Base-by-base conservation (phyloP, 2,329 filamentous ascomycete species). In the Teratosphaeria nubilosa region DNA sequence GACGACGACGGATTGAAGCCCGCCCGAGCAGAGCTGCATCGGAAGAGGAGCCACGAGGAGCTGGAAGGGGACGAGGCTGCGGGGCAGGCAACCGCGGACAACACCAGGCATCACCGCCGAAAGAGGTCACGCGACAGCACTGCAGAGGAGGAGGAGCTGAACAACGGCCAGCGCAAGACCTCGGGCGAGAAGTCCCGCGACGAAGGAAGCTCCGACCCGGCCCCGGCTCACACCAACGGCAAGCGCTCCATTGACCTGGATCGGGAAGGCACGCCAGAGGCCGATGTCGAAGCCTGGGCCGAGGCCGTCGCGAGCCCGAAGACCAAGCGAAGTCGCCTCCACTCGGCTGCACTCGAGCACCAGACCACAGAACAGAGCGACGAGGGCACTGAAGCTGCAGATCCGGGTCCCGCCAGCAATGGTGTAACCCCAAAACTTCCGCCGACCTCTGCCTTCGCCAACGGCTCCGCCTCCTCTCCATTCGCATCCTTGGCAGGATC, bases 121-220 rank as follows among this genome's bases (percentile, higher is more conserved):
- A 80, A 79, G 68, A 70, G 76, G 61, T 79, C 77, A 60, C 70
- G 77, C 64, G 76, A 78, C 56, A 71, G 75, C 55, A 70, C 71
- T 0, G 66, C 67, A 20, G 71, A 72, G 16, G 68, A 71, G 27
- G 66, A 69, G 37, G 66, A 69, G 51, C 61, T 67, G 25, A 66
- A 66, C 31, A 66, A 69, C 34, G 70, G 69, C 24, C 61, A 68
- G 24, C 65, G 72, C 30, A 69, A 70, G 54, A 68, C 70, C 22
- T 68, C 71, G 14, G 65, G 64, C 32, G 69, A 74, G 56, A 68
- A 64, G 37, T 59, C 68, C 53, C 45, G 68, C 50, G 64, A 62
- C 22, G 59, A 56, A 16, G 59, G 68, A 37, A 69, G 72, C 32
- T 62, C 59, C 14, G 70, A 69, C 31, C 20, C 37, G 25, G 27